Evolutionary conservation across 2,329 filamentous ascomycete genomes (phyloP).

Genomic region (Nannizziopsis arthrosporioides): DNA sequence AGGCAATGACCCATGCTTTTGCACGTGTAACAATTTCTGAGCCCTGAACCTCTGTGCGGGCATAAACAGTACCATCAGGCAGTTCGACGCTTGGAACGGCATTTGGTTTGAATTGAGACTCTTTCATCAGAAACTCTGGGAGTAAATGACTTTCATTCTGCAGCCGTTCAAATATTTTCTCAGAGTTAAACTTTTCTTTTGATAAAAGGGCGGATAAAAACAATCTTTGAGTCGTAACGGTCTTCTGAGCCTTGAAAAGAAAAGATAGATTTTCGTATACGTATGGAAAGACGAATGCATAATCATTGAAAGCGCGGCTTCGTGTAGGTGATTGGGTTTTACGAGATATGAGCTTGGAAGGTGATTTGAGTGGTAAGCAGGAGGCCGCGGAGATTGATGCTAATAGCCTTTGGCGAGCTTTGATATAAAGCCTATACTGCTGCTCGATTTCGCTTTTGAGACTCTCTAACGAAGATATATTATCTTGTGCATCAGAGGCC

Average conservation of each 20-base stretch:
- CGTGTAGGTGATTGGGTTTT: neutral
- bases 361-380: conserved; percentile 20
- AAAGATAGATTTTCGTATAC: conserved; percentile 25
- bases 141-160: conserved; percentile 34
- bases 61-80: conserved; percentile 8
- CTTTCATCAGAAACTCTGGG: conserved; percentile 31
- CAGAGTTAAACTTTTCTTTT: conserved; percentile 28
- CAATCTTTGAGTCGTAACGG: conserved; percentile 28
- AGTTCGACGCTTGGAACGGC: conserved; percentile 21
- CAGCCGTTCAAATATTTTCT: conserved; percentile 30
- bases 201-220: conserved; percentile 29
- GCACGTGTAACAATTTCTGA: conserved; percentile 27
- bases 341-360: conserved; percentile 12
- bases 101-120: conserved; percentile 28
- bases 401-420: conserved; percentile 27
- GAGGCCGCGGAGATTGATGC: conserved; percentile 28
- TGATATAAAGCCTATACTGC: conserved; percentile 28
- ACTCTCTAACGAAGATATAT: conserved; percentile 21
- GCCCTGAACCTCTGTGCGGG: conserved; percentile 16
- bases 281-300: conserved; percentile 20
- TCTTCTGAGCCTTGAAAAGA: conserved; percentile 27
- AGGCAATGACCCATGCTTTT: conserved; percentile 33
- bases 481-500: conserved; percentile 17
- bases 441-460: conserved; percentile 25
- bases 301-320: conserved; percentile 1